Conservation (phyloP, 805 yeast species). For the Candida andamanensis region DNA sequence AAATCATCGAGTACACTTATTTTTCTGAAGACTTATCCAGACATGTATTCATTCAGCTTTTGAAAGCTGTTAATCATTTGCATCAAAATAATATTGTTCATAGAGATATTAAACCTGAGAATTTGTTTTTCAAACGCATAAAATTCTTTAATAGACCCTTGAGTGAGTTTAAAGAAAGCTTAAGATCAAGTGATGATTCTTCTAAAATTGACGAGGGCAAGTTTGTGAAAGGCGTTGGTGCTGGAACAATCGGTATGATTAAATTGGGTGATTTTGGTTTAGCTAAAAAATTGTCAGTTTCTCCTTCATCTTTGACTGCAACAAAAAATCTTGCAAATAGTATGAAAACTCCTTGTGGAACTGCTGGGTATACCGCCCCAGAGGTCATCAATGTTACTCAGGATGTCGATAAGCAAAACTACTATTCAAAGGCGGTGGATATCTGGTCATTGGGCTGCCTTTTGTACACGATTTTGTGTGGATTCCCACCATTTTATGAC, state of each 20-base stretch:
- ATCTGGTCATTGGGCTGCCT: constrained; percentile 75
- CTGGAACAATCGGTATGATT: constrained; percentile 59
- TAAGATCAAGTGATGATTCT: constrained; percentile 54
- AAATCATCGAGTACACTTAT: constrained; percentile 72
- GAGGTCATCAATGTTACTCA: constrained; percentile 49
- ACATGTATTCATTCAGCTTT: constrained; percentile 69
- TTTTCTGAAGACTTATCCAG: constrained; percentile 68
- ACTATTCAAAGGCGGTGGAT: constrained; percentile 63
- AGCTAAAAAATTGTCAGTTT: constrained; percentile 46
- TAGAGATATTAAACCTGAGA: constrained; percentile 80
- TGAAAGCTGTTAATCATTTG: constrained; percentile 61
- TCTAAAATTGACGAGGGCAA: constrained; percentile 59
- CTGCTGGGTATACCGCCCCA: constrained; percentile 73
- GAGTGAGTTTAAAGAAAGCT: constrained; percentile 19
- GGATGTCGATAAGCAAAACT: constrained; percentile 30
- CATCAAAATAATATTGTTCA: constrained; percentile 69
- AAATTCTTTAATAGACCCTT: constrained; percentile 38
- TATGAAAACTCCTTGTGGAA: constrained; percentile 71
- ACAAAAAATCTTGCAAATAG: constrained; percentile 7
- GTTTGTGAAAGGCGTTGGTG: constrained; percentile 49
- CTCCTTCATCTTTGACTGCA: constrained; percentile 11
- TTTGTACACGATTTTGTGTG: constrained; percentile 61
- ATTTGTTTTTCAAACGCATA: constrained; percentile 58
- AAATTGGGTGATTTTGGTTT: constrained; percentile 69
- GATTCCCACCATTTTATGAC: constrained; percentile 74